Evolutionary conservation across 108 stramenopile genomes (phyloP), one percentile per base, ranked within the genome.

Genomic region (Parietichytrium sp.): DNA sequence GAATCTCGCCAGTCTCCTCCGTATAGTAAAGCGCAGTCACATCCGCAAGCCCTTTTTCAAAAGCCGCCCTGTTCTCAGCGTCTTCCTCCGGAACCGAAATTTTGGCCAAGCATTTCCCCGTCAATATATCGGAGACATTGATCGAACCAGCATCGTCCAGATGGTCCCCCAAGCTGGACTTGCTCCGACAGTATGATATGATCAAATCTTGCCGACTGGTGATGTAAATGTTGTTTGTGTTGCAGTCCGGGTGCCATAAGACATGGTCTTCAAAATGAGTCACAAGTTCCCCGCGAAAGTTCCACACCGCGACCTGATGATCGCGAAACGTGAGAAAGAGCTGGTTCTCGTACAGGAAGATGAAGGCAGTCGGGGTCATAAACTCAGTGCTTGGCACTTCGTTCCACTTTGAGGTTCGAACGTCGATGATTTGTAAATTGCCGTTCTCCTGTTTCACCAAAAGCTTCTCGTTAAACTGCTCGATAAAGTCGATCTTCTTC

Each of bases 141-240:
- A 72, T 72, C 38, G 61, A 72, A n/a, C 61, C 61, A 7, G 20
- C 6, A 42, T 33, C 0, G 20, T 33, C 6, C n/a, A n/a, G n/a
- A n/a, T n/a, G n/a, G 33, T 72, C 61, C 23, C 61, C 61, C n/a
- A n/a, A n/a, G n/a, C n/a, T n/a, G n/a, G n/a, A n/a, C n/a, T n/a
- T n/a, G 20, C 45, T 72, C 61, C 45, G 36, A 25, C 61, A 72
- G 61, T 72, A 72, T 8, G 61, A 72, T 45, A 72, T 72, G 61
- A 72, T 72, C 38, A 72, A 42, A 33, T 72, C 61, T 25, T 72
- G 61, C n/a, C 61, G 38, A n/a, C 38, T 45, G 20, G 61, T 45
- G 1, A 72, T 72, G 61, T 72, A 72, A 72, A 72, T 72, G 61
- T 72, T 72, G 61, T 72, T 72, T 6, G 61, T 72, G 42, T 72